Conservation (phyloP, 805 yeast species). For the Suhomyces faveliae region DNA sequence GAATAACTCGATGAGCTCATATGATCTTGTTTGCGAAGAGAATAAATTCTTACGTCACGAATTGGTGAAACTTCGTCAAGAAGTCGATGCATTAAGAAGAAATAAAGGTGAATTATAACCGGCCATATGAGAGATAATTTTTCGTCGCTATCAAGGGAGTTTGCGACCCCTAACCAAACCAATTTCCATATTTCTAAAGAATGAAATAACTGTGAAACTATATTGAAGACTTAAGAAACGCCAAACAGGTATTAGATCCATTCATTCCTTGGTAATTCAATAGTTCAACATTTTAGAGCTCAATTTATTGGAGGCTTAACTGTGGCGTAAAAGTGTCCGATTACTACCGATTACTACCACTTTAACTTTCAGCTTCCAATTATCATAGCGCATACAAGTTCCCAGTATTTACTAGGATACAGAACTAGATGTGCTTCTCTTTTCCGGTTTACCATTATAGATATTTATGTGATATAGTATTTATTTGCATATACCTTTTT, state of each 20-base stretch:
- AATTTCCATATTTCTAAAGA: background rate
- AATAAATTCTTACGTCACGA: constrained; percentile 12
- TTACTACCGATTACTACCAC: no score
- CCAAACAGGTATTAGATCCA: background rate
- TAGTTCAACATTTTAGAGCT: background rate
- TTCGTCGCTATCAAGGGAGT: background rate
- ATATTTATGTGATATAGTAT: background rate
- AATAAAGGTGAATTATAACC: background rate
- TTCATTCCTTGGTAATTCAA: background rate
- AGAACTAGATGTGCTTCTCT: background rate
- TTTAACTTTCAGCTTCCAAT: no score
- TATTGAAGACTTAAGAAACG: background rate
- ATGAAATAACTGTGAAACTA: background rate
- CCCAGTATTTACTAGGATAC: background rate
- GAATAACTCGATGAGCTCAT: constrained; percentile 7
- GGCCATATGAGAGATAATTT: no score
- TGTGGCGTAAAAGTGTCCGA: background rate
- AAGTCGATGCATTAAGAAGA: constrained; percentile 7
- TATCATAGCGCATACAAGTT: no score
- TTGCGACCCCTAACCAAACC: background rate
- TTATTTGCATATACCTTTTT: background rate
- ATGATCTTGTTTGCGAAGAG: constrained; percentile 13
- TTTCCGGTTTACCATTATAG: background rate
- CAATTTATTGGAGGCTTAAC: background rate
- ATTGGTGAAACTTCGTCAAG: constrained; percentile 11